Percentiles rank a stretch among this genome's conserved stretches.
phyloP scores from a whole-genome alignment of 2,329 filamentous ascomycete species.

The Gremmenia infestans region DNA sequence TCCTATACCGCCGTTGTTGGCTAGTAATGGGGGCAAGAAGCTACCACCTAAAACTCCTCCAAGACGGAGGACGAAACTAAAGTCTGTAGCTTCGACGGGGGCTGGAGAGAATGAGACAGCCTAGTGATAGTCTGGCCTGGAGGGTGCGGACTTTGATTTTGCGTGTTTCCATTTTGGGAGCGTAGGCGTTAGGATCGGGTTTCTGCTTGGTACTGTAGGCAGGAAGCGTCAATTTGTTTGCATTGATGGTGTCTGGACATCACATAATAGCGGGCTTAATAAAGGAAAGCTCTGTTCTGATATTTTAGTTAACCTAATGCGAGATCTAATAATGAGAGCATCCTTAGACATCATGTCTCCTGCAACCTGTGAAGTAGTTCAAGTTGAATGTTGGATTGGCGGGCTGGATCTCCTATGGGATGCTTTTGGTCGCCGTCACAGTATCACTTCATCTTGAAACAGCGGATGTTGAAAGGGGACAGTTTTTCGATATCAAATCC shows the following conservation, averaged over 20 bases:
- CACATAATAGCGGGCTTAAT: too few relatives aligned
- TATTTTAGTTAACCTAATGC: too few relatives aligned
- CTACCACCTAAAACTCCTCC: constrained; percentile 31
- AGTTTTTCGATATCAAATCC: background rate
- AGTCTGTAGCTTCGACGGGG: constrained; percentile 18
- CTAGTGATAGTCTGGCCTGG: background rate
- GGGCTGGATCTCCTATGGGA: too few relatives aligned
- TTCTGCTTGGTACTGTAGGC: background rate
- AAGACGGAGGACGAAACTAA: constrained; percentile 29
- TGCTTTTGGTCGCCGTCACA: too few relatives aligned
- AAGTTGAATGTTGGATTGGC: too few relatives aligned
- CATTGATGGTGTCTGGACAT: too few relatives aligned
- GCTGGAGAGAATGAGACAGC: constrained; percentile 3
- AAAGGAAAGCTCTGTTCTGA: too few relatives aligned
- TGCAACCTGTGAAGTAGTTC: too few relatives aligned
- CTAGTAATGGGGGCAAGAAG: constrained; percentile 27
- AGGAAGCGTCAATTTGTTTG: background rate
- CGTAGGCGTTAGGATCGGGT: constrained; percentile 6
- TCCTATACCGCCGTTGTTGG: constrained; percentile 21
- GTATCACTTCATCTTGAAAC: too few relatives aligned
- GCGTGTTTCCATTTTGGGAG: constrained; percentile 1
- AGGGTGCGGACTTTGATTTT: background rate
- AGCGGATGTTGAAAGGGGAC: too few relatives aligned
- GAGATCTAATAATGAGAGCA: too few relatives aligned
- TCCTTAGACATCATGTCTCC: too few relatives aligned